Percentiles rank a stretch among this genome's conserved stretches.
These are phyloP conservation scores for Aspergillus sp. DNA, from an alignment of 2,329 filamentous ascomycete genomes.

Conservation along the genomic window DNA sequence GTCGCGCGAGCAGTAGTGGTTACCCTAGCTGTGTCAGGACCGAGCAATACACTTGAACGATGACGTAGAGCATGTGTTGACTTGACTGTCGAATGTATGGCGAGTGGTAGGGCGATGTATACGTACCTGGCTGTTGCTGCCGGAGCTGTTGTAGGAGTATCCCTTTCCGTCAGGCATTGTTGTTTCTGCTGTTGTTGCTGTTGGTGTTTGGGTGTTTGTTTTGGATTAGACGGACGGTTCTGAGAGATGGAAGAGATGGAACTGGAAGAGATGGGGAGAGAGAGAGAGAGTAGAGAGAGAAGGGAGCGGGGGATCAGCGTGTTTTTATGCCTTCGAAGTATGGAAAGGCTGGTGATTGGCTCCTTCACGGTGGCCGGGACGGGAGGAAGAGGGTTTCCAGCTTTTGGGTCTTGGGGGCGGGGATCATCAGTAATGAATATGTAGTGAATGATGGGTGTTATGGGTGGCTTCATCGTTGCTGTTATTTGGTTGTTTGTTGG, in stretches of 20 bases:
- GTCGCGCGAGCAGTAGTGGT: constrained; percentile 66
- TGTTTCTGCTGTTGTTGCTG: not conserved
- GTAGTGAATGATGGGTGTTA: not conserved
- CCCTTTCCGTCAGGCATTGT: constrained; percentile 15
- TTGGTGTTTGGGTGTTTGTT: not conserved
- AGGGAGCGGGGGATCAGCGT: not conserved
- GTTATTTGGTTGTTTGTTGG: not conserved
- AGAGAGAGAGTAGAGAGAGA: not conserved
- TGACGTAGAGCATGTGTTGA: not conserved
- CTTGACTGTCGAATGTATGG: too few species aligned
- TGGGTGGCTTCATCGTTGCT: not conserved
- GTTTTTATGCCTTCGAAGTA: not conserved
- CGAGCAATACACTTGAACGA: too few species aligned
- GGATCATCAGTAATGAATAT: too few species aligned
- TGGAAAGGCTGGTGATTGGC: not conserved
- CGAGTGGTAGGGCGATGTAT: not conserved
- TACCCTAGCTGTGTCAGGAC: constrained; percentile 51
- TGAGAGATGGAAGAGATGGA: not conserved
- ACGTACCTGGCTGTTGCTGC: constrained; percentile 63
- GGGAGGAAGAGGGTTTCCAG: too few species aligned
- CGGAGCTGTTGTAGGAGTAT: constrained; percentile 47
- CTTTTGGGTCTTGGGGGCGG: too few species aligned
- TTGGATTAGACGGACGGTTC: not conserved
- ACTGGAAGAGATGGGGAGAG: too few species aligned
- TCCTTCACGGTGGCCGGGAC: too few species aligned